These are phyloP conservation scores for Ogataea degrootiae DNA, from an alignment of 805 yeast species.

Conservation along the genomic window DNA sequence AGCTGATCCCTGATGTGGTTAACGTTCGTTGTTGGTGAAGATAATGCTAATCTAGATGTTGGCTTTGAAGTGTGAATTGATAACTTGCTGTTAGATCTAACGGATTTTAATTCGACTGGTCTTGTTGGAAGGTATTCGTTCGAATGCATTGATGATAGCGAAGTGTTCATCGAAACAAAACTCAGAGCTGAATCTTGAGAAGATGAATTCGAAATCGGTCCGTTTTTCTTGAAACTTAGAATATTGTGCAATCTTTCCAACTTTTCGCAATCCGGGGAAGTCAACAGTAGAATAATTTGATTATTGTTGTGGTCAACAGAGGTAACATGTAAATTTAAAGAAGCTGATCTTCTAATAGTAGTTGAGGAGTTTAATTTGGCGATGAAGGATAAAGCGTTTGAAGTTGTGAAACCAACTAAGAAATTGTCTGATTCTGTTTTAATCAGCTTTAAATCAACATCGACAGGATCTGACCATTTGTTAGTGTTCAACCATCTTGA, in stretches of 20 bases:
- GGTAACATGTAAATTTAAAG: constrained; percentile 17
- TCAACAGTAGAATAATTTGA: constrained; percentile 6
- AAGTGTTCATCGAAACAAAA: constrained; percentile 9
- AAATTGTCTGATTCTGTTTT: constrained; percentile 10
- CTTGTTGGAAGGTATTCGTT: not conserved
- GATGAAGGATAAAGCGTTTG: constrained; percentile 13
- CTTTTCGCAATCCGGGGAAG: constrained; percentile 2
- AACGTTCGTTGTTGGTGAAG: no score
- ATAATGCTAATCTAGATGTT: no score
- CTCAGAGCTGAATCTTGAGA: constrained; percentile 23
- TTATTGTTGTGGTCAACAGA: constrained; percentile 5
- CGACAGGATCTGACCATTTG: constrained; percentile 23
- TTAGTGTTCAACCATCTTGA: constrained; percentile 21
- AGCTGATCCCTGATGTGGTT: not conserved
- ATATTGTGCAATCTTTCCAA: constrained; percentile 8
- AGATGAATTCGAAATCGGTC: constrained; percentile 19
- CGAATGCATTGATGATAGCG: constrained; percentile 8
- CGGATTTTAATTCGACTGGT: not conserved
- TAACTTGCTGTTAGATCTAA: not conserved
- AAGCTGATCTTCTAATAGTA: constrained; percentile 14
- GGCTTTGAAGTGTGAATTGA: not conserved
- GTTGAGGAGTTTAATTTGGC: constrained; percentile 13
- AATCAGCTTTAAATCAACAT: constrained; percentile 15
- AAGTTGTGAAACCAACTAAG: constrained; percentile 12
- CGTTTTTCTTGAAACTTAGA: constrained; percentile 7